phyloP scores from a whole-genome alignment of 2,329 filamentous ascomycete species.

The Aspergillus ochraceoroseus region DNA sequence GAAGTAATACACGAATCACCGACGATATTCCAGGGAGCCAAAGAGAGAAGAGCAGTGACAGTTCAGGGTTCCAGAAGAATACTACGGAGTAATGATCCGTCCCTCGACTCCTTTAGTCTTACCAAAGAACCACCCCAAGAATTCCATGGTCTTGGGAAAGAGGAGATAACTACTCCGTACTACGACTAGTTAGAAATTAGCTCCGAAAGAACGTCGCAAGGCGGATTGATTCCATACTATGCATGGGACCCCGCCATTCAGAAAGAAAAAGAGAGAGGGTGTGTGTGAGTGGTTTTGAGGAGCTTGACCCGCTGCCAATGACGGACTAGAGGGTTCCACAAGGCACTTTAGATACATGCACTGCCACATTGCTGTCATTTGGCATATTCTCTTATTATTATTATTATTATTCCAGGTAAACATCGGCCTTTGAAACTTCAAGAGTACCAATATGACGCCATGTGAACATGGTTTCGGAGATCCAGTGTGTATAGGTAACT shows the following conservation, averaged over 20 bases:
- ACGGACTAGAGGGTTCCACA: conserved; percentile 20
- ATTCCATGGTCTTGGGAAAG: not conserved
- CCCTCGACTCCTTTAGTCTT: not conserved
- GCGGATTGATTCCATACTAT: conserved; percentile 5
- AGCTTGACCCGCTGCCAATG: conserved; percentile 18
- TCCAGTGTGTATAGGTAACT: too few relatives aligned
- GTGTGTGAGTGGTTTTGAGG: conserved; percentile 16
- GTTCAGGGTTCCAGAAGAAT: conserved; percentile 9
- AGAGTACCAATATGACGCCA: too few relatives aligned
- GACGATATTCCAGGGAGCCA: too few relatives aligned
- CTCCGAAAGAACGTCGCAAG: not conserved
- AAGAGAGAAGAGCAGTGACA: too few relatives aligned
- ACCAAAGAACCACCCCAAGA: not conserved
- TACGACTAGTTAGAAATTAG: too few relatives aligned
- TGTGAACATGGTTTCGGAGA: too few relatives aligned
- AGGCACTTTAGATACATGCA: conserved; percentile 23
- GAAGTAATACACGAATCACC: too few relatives aligned
- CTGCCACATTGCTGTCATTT: conserved; percentile 25
- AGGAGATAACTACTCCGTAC: too few relatives aligned
- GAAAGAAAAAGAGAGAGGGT: conserved; percentile 11
- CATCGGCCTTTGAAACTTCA: too few relatives aligned
- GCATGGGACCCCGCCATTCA: conserved; percentile 14
- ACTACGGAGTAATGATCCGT: too few relatives aligned
- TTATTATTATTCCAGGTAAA: not conserved
- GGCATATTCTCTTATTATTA: conserved; percentile 12